Base-by-base conservation (phyloP, 2,329 filamentous ascomycete species). In the Chaetomiaceae sp. region DNA sequence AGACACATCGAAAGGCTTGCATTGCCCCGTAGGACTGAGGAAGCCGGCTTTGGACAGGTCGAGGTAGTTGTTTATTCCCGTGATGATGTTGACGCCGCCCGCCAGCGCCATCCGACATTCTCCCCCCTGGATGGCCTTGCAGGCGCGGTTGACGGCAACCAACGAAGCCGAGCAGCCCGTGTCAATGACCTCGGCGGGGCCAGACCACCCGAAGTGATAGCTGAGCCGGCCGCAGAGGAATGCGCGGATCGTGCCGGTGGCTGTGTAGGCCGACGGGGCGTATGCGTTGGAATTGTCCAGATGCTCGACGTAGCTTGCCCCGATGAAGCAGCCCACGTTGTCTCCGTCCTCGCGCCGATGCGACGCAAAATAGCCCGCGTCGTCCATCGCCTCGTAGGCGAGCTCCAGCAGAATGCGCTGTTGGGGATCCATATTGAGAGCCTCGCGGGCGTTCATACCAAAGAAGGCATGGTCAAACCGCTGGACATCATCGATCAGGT, bases 391-490 rank as follows among this genome's bases (percentile, higher is more conserved):
- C 61, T 92, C 88, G 58, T 91, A 92, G 0, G 86, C 83, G 1
- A 86, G 89, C 9, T 84, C 77, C 0, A 93, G 71, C 2, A 84
- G 83, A 17, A 91, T 72, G 53, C 88, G 77, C 62, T 89, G 86
- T 69, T 85, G 85, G 0, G 88, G 88, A 64, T 92, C 87, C 0
- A 81, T 86, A 59, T 88, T 83, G 41, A 79, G 77, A 10, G 87
- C 87, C 67, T 92, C 87, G 54, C 84, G 78, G 1, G 87, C 86
- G 31, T 86, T 90, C 76, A 92, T 90, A 66, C 88, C 88, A 76
- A 92, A 92, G 72, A 92, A 90, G 0, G 79, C 74, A 1, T 85
- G 79, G 61, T 92, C 87, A 58, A 92, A 91, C 10, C n/a, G n/a
- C n/a, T n/a, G n/a, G n/a, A n/a, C n/a, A n/a, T n/a, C n/a, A n/a